Conservation (phyloP, 768 basidiomycete species). For the Tricholoma bakamatsutake region DNA sequence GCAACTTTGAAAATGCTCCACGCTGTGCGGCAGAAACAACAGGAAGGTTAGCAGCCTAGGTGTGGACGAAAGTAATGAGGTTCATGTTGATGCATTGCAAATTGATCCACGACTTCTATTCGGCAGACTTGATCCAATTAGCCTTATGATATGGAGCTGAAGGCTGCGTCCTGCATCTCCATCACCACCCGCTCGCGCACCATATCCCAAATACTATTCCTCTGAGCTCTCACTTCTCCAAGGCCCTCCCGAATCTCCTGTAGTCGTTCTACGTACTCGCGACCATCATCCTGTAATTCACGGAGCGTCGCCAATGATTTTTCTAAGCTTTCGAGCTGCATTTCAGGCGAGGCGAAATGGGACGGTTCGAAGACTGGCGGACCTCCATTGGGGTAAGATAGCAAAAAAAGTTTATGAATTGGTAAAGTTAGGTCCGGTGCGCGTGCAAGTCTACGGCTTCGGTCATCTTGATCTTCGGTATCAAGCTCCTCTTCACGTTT, state of each 20-base stretch:
- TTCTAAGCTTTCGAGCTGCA: slow-evolving; percentile 66
- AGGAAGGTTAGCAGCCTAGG: not conserved
- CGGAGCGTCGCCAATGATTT: slow-evolving; percentile 68
- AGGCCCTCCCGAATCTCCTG: slow-evolving; percentile 80
- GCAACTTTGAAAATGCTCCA: not conserved
- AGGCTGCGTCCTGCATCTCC: slow-evolving; percentile 67
- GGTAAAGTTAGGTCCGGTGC: slow-evolving; percentile 64
- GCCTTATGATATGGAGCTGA: slow-evolving; percentile 24
- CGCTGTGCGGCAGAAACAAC: not conserved
- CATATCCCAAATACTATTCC: slow-evolving; percentile 70
- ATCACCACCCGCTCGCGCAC: slow-evolving; percentile 69
- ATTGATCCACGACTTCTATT: not conserved
- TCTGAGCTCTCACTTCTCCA: slow-evolving; percentile 67
- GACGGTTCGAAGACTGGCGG: slow-evolving; percentile 50
- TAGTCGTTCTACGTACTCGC: slow-evolving; percentile 81
- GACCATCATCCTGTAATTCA: slow-evolving; percentile 80
- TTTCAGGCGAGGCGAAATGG: slow-evolving; percentile 58
- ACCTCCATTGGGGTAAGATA: slow-evolving; percentile 40
- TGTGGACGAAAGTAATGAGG: not conserved
- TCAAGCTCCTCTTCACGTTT: slow-evolving; percentile 69
- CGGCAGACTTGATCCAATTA: not conserved
- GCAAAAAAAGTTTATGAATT: slow-evolving; percentile 62
- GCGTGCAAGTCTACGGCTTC: slow-evolving; percentile 39
- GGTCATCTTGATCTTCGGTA: slow-evolving; percentile 34
- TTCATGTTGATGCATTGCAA: not conserved